These are phyloP conservation scores for Lentinus brumalis DNA, from an alignment of 768 basidiomycete species.

Conservation along the genomic window DNA sequence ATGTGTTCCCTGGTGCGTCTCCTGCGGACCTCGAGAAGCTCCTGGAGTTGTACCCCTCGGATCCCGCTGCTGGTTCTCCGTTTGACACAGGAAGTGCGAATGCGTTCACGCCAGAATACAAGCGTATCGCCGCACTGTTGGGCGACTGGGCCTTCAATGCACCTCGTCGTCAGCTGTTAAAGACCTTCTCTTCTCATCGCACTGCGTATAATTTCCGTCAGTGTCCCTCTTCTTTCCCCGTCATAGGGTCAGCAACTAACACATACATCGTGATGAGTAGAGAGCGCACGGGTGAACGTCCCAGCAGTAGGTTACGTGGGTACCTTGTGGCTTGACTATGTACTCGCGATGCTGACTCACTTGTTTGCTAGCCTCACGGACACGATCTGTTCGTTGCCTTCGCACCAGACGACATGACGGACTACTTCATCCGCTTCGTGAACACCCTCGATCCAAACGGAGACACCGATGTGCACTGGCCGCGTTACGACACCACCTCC, in stretches of 20 bases:
- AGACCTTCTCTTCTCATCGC: too few relatives aligned
- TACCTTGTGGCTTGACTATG: neutral
- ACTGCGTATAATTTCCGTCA: conserved; percentile 22
- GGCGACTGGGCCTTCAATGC: conserved; percentile 28
- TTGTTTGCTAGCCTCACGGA: conserved; percentile 40
- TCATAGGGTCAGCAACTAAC: neutral
- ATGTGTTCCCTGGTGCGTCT: neutral
- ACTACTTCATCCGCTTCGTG: conserved; percentile 50
- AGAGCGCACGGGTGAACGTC: conserved; percentile 12
- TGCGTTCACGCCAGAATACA: conserved; percentile 22
- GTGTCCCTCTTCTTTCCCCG: neutral
- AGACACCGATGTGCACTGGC: conserved; percentile 16
- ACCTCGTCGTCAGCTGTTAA: conserved; percentile 9
- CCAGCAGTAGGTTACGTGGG: conserved; percentile 7
- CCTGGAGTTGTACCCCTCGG: conserved; percentile 13
- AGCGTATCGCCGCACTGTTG: conserved; percentile 27
- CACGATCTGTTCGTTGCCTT: conserved; percentile 47
- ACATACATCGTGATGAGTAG: neutral
- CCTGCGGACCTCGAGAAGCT: neutral
- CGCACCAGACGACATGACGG: conserved; percentile 43
- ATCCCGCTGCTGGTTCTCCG: conserved; percentile 22
- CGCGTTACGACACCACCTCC: conserved; percentile 11
- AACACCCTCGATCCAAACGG: conserved; percentile 47
- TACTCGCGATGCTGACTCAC: neutral
- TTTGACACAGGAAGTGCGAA: conserved; percentile 19